Evolutionary conservation across 305 asterid species (phyloP).

Genomic region (Fraxinus sp.): DNA sequence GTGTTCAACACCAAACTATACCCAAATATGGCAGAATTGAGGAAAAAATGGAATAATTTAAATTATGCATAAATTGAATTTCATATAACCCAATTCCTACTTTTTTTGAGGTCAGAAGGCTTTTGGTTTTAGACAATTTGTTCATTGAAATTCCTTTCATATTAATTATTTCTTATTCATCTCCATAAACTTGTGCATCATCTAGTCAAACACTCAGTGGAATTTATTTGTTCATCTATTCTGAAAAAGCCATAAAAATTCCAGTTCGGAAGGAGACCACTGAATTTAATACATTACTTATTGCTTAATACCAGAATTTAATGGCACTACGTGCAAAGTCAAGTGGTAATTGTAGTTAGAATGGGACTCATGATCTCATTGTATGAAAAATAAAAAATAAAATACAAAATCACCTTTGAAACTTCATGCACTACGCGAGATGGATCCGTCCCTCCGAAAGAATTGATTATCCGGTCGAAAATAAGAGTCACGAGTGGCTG

Average conservation of each 20-base stretch:
- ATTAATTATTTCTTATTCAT: no score
- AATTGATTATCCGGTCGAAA: slow-evolving; percentile 32
- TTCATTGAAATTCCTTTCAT: neutral
- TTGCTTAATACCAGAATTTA: neutral
- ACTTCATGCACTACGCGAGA: slow-evolving; percentile 30
- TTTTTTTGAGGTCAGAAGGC: neutral
- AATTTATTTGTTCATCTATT: neutral
- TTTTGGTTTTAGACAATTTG: neutral
- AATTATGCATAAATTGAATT: neutral
- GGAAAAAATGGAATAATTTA: neutral
- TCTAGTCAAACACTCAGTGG: neutral
- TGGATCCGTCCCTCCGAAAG: slow-evolving; percentile 23
- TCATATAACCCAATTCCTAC: neutral
- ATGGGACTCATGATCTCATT: no score
- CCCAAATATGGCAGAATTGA: neutral
- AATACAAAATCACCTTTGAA: slow-evolving; percentile 20
- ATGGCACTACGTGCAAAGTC: no score
- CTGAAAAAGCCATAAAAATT: neutral
- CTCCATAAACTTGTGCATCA: neutral
- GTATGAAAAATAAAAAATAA: no score
- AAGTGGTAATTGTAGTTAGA: no score
- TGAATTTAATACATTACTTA: neutral
- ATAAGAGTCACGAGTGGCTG: slow-evolving; percentile 40
- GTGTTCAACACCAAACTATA: neutral
- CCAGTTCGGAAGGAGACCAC: neutral